Conservation (phyloP, 2,329 filamentous ascomycete species). For the Ramichloridium luteum region DNA sequence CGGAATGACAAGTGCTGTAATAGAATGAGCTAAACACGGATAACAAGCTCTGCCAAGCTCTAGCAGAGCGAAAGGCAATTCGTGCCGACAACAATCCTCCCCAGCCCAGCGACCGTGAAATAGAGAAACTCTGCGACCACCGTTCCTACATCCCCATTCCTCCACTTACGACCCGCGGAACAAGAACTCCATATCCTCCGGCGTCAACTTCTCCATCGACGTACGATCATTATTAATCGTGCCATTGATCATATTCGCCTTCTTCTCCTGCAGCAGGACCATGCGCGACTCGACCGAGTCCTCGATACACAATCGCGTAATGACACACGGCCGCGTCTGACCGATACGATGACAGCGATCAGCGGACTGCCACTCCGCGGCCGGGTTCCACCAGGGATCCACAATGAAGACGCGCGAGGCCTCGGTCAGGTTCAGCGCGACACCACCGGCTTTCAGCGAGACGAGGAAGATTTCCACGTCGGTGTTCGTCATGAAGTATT, state of each 20-base stretch:
- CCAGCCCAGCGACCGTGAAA: no score
- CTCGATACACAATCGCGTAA: constrained; percentile 89
- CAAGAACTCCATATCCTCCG: constrained; percentile 89
- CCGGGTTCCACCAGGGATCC: constrained; percentile 84
- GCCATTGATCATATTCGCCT: constrained; percentile 93
- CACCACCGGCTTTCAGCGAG: constrained; percentile 88
- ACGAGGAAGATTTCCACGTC: constrained; percentile 94
- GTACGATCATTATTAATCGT: constrained; percentile 90
- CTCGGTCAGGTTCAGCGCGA: constrained; percentile 89
- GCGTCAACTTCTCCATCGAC: constrained; percentile 80
- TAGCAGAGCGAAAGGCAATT: no score
- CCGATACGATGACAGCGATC: constrained; percentile 82
- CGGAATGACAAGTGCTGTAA: no score
- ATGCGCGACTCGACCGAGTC: constrained; percentile 95
- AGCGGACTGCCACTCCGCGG: constrained; percentile 97
- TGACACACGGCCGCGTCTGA: constrained; percentile 83
- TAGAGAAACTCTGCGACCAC: neutral
- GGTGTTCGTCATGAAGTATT: constrained; percentile 91
- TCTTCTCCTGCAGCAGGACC: constrained; percentile 94
- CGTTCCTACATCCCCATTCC: neutral
- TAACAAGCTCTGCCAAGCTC: no score
- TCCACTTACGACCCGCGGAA: constrained; percentile 57
- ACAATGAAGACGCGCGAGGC: constrained; percentile 58
- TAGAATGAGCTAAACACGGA: no score
- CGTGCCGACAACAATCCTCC: no score